Evolutionary conservation across 2,329 filamentous ascomycete genomes (phyloP).

Genomic region (Coniochaeta sp.): DNA sequence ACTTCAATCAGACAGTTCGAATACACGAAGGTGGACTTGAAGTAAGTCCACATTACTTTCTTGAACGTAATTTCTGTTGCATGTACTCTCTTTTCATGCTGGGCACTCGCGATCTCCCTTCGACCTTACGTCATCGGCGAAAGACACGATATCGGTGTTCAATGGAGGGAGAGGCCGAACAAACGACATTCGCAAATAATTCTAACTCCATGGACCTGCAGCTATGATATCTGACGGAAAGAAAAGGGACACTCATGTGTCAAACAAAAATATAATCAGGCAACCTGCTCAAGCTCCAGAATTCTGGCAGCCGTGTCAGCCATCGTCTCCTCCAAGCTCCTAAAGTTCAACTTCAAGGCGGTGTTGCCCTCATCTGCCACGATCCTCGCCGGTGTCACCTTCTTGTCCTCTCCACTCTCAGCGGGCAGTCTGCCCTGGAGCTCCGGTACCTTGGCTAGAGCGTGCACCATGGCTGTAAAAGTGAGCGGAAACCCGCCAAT

Average conservation of each 20-base stretch:
- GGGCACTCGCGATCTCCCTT: neutral
- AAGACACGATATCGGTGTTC: neutral
- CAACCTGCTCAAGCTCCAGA: constrained; percentile 10
- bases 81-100: too few species aligned
- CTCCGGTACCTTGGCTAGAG: constrained; percentile 15
- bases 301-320: constrained; percentile 9
- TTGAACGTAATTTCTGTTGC: too few species aligned
- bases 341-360: constrained; percentile 6
- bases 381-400: constrained; percentile 7
- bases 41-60: too few species aligned
- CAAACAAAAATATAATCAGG: neutral
- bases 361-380: constrained; percentile 9
- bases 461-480: constrained; percentile 11
- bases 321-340: constrained; percentile 11
- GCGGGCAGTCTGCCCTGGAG: constrained; percentile 16
- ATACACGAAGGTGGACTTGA: too few species aligned
- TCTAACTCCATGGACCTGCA: neutral
- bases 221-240: neutral
- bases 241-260: neutral
- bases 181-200: neutral
- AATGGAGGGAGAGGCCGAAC: neutral
- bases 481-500: constrained; percentile 10
- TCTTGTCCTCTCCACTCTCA: constrained; percentile 14
- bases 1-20: too few species aligned
- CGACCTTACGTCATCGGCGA: neutral